Conservation (phyloP, 169 alveolate species). For the Eimeria necatrix region DNA sequence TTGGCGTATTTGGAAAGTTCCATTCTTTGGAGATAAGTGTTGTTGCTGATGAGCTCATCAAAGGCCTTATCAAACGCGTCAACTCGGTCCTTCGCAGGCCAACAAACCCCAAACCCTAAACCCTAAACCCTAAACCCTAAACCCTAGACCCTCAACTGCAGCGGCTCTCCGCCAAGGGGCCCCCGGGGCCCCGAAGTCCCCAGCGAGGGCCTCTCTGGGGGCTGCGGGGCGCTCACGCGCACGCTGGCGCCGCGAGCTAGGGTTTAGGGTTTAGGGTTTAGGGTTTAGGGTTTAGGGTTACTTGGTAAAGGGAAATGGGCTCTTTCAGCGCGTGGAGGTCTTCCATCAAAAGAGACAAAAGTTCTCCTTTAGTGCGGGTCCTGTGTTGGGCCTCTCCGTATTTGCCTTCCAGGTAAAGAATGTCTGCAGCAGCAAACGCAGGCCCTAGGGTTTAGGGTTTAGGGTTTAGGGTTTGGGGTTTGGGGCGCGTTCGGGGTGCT, state of each 20-base stretch:
- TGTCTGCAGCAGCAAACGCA: neutral
- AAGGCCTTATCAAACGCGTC: conserved; percentile 87
- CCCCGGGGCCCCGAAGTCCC: no score
- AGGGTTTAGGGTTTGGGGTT: no score
- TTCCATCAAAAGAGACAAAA: conserved; percentile 84
- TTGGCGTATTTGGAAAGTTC: conserved; percentile 60
- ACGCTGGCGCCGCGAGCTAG: no score
- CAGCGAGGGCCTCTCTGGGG: no score
- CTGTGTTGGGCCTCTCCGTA: conserved; percentile 82
- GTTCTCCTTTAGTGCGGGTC: conserved; percentile 81
- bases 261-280: neutral
- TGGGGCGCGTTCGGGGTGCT: no score
- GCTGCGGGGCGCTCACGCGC: no score
- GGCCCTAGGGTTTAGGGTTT: no score
- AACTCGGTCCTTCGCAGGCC: conserved; percentile 80
- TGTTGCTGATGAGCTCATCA: conserved; percentile 84
- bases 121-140: conserved; percentile 50
- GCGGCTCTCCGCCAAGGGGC: neutral
- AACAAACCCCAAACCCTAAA: conserved; percentile 16
- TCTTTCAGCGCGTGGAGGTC: conserved; percentile 90
- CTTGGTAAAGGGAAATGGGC: conserved; percentile 85
- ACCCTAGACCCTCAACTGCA: neutral
- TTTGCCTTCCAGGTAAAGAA: conserved; percentile 69
- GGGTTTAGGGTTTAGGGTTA: conserved; percentile 36
- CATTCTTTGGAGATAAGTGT: conserved; percentile 81